A percentile compares a stretch with the other conserved stretches of the same genome.
These are phyloP conservation scores for Helianthus tuberosus DNA, from an alignment of 129 eudicot species.

Conservation along the genomic window DNA sequence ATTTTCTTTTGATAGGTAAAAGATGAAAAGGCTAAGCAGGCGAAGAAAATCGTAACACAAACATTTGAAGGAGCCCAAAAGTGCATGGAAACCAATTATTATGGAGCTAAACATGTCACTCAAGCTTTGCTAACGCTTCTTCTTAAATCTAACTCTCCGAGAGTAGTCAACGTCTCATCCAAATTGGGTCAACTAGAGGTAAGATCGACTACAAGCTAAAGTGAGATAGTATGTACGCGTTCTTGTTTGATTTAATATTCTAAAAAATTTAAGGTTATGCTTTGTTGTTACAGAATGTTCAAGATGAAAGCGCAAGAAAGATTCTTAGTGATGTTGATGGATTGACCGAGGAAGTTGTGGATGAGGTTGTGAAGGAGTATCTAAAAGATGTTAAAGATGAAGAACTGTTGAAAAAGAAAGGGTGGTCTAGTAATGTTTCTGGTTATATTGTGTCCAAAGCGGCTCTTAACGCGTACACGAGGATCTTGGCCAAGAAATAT, in stretches of 20 bases:
- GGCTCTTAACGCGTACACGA: no score
- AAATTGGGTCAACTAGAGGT: conserved; percentile 40
- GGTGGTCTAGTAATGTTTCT: no score
- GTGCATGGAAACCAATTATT: conserved; percentile 47
- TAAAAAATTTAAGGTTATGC: neutral
- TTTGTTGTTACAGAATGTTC: conserved; percentile 32
- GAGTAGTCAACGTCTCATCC: conserved; percentile 49
- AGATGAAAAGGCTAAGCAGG: conserved; percentile 28
- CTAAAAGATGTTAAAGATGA: conserved; percentile 39
- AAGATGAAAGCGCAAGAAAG: conserved; percentile 38
- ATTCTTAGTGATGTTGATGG: conserved; percentile 35
- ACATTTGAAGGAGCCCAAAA: conserved; percentile 41
- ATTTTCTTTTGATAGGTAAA: conserved; percentile 21
- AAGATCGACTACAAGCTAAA: no score
- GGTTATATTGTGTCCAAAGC: no score
- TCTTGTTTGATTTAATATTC: neutral
- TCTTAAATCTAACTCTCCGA: conserved; percentile 36
- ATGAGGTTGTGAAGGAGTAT: conserved; percentile 42
- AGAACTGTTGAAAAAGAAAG: conserved; percentile 24
- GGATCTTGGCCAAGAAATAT: no score
- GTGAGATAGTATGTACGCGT: no score
- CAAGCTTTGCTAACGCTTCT: conserved; percentile 44
- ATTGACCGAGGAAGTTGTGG: conserved; percentile 46
- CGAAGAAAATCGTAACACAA: conserved; percentile 20
- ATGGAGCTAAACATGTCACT: conserved; percentile 42